Conservation (phyloP, 2,329 filamentous ascomycete genomes). For the Fusarium subglutinans region DNA sequence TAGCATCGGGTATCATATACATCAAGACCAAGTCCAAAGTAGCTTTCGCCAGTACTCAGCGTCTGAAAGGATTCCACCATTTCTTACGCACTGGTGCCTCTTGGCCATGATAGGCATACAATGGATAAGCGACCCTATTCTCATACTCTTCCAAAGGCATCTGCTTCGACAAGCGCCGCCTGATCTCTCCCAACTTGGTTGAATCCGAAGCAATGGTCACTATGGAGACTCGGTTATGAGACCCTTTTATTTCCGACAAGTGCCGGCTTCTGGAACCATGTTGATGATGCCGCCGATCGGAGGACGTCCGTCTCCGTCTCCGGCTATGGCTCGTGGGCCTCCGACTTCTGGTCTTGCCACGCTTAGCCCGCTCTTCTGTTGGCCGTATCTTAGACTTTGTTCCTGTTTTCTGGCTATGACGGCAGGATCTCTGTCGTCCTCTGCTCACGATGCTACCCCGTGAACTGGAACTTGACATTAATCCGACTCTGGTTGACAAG, state of each 20-base stretch:
- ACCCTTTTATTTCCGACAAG: not conserved
- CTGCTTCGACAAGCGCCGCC: slow-evolving; percentile 32
- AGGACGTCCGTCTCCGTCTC: slow-evolving; percentile 1
- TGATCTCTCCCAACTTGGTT: slow-evolving; percentile 57
- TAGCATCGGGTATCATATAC: not conserved
- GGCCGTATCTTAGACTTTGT: slow-evolving; percentile 10
- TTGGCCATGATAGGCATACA: slow-evolving; percentile 20
- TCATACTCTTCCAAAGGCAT: not conserved
- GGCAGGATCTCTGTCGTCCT: slow-evolving; percentile 26
- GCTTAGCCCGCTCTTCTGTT: slow-evolving; percentile 8
- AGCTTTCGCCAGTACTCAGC: not conserved
- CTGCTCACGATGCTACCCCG: slow-evolving; percentile 29
- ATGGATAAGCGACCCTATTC: slow-evolving; percentile 32
- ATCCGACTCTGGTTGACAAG: slow-evolving; percentile 51
- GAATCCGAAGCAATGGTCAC: slow-evolving; percentile 54
- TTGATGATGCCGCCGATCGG: slow-evolving; percentile 12
- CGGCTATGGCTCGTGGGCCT: slow-evolving; percentile 2
- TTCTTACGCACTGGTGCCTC: slow-evolving; percentile 28
- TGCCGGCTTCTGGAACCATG: slow-evolving; percentile 3
- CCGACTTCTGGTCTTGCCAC: slow-evolving; percentile 19
- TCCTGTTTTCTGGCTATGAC: slow-evolving; percentile 10
- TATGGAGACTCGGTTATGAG: slow-evolving; percentile 37
- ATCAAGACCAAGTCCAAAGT: not conserved
- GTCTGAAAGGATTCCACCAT: slow-evolving; percentile 37
- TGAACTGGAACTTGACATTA: slow-evolving; percentile 24